Evolutionary conservation across 1,284 basidiomycete genomes (phyloP).

Genomic region (Pascua guehoae): DNA sequence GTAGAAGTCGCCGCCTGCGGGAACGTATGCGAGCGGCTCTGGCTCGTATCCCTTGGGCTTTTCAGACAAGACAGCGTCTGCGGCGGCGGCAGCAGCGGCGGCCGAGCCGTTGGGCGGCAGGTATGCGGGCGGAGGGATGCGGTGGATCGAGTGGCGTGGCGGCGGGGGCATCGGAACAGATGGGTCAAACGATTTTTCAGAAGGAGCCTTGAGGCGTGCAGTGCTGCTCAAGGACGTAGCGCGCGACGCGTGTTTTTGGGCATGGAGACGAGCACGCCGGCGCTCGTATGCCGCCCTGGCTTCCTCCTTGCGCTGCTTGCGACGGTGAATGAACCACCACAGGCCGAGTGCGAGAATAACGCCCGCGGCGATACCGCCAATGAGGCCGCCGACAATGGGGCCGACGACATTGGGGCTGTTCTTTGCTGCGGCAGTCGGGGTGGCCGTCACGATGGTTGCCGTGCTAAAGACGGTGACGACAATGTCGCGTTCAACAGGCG

Average conservation of each 20-base stretch:
- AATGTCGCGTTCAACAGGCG: constrained; percentile 3
- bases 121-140: no score
- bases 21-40: constrained; percentile 7
- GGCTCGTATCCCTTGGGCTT: constrained; percentile 13
- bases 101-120: no score
- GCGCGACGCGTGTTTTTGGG: not conserved
- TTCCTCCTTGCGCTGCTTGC: constrained; percentile 19
- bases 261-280: not conserved
- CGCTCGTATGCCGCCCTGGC: constrained; percentile 7
- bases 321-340: constrained; percentile 16
- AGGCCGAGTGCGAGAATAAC: constrained; percentile 16
- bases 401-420: constrained; percentile 5
- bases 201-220: constrained; percentile 1
- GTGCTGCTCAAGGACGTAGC: not conserved
- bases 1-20: constrained; percentile 5
- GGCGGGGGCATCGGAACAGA: constrained; percentile 6
- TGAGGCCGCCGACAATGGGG: constrained; percentile 30
- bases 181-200: constrained; percentile 10
- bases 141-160: not conserved
- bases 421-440: not conserved
- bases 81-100: no score
- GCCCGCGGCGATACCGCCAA: constrained; percentile 29
- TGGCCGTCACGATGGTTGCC: not conserved
- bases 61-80: no score
- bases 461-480: constrained; percentile 16